Percentiles rank a stretch among this genome's conserved stretches.
Evolutionary conservation across 345 rosid genomes (phyloP).

Genomic region (Corymbia maculata): DNA sequence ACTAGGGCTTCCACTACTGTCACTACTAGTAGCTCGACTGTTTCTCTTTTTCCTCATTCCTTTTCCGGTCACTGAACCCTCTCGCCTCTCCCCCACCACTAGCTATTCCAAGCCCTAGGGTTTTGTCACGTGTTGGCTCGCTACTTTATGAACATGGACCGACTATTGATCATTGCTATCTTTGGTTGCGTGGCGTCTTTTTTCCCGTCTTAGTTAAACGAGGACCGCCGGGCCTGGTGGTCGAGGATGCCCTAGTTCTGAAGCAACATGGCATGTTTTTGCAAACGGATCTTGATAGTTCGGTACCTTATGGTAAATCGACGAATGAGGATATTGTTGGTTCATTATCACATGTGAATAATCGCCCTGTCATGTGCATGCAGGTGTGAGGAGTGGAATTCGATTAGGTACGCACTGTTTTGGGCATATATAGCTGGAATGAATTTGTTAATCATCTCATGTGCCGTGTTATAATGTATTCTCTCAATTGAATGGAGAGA

Average conservation of each 20-base stretch:
- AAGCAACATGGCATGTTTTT: neutral
- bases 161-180: neutral
- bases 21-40: neutral
- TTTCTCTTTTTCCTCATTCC: neutral
- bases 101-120: neutral
- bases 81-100: neutral
- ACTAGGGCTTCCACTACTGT: neutral
- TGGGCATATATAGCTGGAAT: neutral
- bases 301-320: neutral
- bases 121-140: neutral
- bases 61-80: neutral
- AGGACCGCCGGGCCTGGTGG: neutral
- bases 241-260: neutral
- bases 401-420: neutral
- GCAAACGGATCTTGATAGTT: neutral
- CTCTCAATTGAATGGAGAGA: fast-evolving
- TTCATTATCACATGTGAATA: neutral
- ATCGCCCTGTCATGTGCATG: neutral
- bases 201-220: too few relatives aligned
- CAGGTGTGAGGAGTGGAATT: neutral
- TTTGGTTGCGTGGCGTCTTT: neutral
- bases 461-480: neutral
- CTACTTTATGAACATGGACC: neutral
- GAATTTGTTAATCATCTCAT: neutral
- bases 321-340: fast-evolving